Evolutionary conservation across 2,329 filamentous ascomycete genomes (phyloP), one percentile per base, ranked within the genome.

Genomic region (Penicillium sp.): DNA sequence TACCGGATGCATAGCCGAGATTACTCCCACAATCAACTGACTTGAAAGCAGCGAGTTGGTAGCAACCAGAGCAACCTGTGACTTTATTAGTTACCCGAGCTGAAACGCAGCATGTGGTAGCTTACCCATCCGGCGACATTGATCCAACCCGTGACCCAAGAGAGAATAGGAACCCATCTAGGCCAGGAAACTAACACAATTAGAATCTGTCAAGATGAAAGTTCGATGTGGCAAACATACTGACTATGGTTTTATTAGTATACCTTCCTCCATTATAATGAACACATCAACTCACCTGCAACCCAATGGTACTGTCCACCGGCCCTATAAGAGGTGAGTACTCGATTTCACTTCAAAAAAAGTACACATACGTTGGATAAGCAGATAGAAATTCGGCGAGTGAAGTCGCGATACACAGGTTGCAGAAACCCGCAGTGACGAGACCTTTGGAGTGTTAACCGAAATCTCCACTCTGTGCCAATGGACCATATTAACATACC

Each of bases 251-350:
- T 2, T 23, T 3, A 25, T 66, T 60, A 61, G 63, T 35, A 23
- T 27, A 25, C n/a, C 43, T n/a, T 27, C n/a, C 43, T n/a, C 25
- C 14, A 25, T 9, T 13, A 21, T 16, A 21, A 35, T 43, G 48
- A 25, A 43, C 26, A 50, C 21, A 19, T 31, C n/a, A 43, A 69
- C 67, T 61, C 67, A 69, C 75, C 78, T 50, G 88, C 87, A 2
- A 87, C 88, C 88, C 88, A 91, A 69, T 91, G 86, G 67, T 91
- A 90, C 68, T 88, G 83, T 7, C 83, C 86, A 57, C 83, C 83
- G 1, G 83, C 82, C 1, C 69, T 72, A 46, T 3, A 23, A 23
- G 13, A 9, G 21, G 46, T 26, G 39, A 49, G 10, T 52, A 39
- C 19, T n/a, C 19, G 14, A 4, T n/a, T 10, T 23, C 11, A 11